A percentile compares a stretch with the other conserved stretches of the same genome.
These are phyloP conservation scores for Tricholoma bakamatsutake DNA, from an alignment of 768 basidiomycete genomes.

Conservation along the genomic window DNA sequence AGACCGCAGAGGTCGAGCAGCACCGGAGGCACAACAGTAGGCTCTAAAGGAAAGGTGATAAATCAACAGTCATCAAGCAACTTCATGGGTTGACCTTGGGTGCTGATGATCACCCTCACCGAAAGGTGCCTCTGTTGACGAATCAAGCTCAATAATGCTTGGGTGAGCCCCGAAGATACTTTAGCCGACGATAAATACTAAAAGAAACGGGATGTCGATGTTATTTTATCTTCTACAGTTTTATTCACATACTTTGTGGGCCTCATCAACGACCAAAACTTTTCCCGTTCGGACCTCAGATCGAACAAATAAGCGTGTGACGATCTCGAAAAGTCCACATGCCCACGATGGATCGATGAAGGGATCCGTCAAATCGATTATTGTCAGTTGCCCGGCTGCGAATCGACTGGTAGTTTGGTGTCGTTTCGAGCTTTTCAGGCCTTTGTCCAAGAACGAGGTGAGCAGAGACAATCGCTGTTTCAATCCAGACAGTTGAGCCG, in stretches of 20 bases:
- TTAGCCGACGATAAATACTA: constrained; percentile 54
- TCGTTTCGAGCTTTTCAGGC: constrained; percentile 1
- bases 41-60: constrained; percentile 37
- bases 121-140: constrained; percentile 68
- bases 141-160: constrained; percentile 50
- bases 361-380: constrained; percentile 68
- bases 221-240: not conserved
- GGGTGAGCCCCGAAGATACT: constrained; percentile 47
- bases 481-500: constrained; percentile 46
- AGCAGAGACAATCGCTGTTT: constrained; percentile 61
- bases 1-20: constrained; percentile 63
- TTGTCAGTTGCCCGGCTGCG: constrained; percentile 51
- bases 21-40: constrained; percentile 64
- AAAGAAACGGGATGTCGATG: not conserved
- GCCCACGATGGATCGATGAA: constrained; percentile 65
- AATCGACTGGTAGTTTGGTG: constrained; percentile 33
- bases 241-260: constrained; percentile 51
- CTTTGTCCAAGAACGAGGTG: constrained; percentile 47
- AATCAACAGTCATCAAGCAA: constrained; percentile 1
- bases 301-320: constrained; percentile 59
- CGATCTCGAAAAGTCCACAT: constrained; percentile 65
- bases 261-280: constrained; percentile 68
- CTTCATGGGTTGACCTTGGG: constrained; percentile 45
- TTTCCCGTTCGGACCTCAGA: constrained; percentile 58
- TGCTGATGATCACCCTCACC: constrained; percentile 70